These are phyloP conservation scores for Pichia terricola DNA, from an alignment of 1,139 yeast genomes.

Conservation along the genomic window DNA sequence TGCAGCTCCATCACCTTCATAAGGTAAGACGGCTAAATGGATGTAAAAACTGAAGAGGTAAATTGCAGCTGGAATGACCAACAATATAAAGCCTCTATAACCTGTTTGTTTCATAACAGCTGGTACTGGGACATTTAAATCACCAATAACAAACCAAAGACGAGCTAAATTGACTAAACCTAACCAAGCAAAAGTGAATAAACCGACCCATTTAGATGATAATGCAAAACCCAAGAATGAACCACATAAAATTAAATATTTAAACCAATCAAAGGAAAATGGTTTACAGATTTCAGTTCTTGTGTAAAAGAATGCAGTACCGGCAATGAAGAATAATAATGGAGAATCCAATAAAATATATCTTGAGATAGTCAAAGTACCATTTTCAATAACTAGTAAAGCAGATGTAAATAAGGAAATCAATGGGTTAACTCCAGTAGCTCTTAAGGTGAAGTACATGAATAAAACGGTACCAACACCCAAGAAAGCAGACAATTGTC, in stretches of 20 bases:
- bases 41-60: conserved; percentile 68
- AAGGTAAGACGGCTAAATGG: conserved; percentile 62
- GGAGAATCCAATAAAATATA: conserved; percentile 89
- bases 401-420: conserved; percentile 61
- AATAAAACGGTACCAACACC: conserved; percentile 77
- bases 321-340: conserved; percentile 80
- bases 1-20: conserved; percentile 82
- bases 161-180: conserved; percentile 69
- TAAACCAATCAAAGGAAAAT: conserved; percentile 62
- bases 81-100: conserved; percentile 47
- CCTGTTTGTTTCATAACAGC: conserved; percentile 44
- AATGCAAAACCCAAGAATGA: conserved; percentile 79
- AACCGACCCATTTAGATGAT: conserved; percentile 94
- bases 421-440: conserved; percentile 77
- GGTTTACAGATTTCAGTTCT: conserved; percentile 74
- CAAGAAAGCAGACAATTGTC: conserved; percentile 72
- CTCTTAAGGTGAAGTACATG: conserved; percentile 70
- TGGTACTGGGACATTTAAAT: conserved; percentile 50
- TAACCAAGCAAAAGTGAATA: conserved; percentile 90
- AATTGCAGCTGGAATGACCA: conserved; percentile 60
- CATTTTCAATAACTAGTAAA: conserved; percentile 71
- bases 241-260: conserved; percentile 64
- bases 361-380: conserved; percentile 81
- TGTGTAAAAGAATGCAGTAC: conserved; percentile 70
- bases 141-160: conserved; percentile 85